These are phyloP conservation scores for Aspergillus sojae DNA, from an alignment of 2,329 filamentous ascomycete species.

Conservation along the genomic window DNA sequence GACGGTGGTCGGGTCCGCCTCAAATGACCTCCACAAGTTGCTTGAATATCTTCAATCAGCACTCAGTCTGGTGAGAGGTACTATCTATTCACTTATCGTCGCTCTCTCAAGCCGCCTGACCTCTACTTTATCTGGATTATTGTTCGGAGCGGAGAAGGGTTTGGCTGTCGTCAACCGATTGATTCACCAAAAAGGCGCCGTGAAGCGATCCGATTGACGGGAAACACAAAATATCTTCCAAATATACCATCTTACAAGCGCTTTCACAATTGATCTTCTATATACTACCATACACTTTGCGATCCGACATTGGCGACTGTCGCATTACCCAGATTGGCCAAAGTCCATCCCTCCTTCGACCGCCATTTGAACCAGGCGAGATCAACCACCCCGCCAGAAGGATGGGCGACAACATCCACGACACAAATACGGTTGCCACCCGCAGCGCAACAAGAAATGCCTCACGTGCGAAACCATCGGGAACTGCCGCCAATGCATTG, in stretches of 20 bases:
- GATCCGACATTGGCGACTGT: conserved; percentile 20
- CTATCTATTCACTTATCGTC: conserved; percentile 11
- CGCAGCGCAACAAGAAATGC: conserved; percentile 23
- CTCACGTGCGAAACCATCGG: conserved; percentile 25
- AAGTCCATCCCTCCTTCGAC: conserved; percentile 18
- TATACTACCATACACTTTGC: conserved; percentile 16
- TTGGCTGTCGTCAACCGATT: conserved; percentile 24
- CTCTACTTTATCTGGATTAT: conserved; percentile 22
- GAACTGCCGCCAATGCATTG: conserved; percentile 26
- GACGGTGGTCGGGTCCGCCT: conserved; percentile 27
- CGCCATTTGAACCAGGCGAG: conserved; percentile 16
- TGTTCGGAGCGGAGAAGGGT: conserved; percentile 24
- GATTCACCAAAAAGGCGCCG: conserved; percentile 24
- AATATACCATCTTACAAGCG: neutral
- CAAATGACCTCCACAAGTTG: conserved; percentile 26
- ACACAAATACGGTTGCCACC: conserved; percentile 20
- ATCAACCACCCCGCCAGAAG: conserved; percentile 10
- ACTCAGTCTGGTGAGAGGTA: conserved; percentile 25
- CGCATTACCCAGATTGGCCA: conserved; percentile 22
- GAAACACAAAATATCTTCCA: conserved; percentile 3
- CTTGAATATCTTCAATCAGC: conserved; percentile 17
- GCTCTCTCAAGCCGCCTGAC: conserved; percentile 18
- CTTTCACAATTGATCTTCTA: conserved; percentile 6
- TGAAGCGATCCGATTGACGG: conserved; percentile 22
- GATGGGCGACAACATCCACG: conserved; percentile 28